Evolutionary conservation across 1,284 basidiomycete genomes (phyloP), one percentile per base, ranked within the genome.

Genomic region (Anthracocystis walkeri): DNA sequence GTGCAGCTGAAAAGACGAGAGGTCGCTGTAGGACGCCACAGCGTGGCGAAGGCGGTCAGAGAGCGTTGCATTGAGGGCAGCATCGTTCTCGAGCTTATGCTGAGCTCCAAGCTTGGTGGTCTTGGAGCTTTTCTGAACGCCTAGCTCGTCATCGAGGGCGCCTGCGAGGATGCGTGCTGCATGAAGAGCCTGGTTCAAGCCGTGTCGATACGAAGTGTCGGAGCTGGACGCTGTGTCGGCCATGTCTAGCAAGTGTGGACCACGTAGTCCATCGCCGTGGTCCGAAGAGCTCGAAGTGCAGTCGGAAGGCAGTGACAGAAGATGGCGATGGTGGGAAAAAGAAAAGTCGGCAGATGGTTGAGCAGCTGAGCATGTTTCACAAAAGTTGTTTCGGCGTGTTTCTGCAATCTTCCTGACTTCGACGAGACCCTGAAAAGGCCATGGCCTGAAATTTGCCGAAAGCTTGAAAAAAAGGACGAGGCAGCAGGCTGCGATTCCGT

Each of bases 101-200:
- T 66, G 49, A 2, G 66, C 44, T 29, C 66, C 63, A 14, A 64
- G 66, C 40, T 66, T 70, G 54, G 57, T 67, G 41, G 38, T 64
- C 5, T 49, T 54, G 10, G 58, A 33, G 35, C 52, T 57, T 45
- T 62, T 75, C 21, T 68, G 58, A 44, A 75, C 68, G 20, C 60
- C 67, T 1, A 75, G 56, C 48, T 75, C 65, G 20, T 70, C 61
- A 51, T 70, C 64, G 38, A 60, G 70, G 29, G 57, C 45, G 55
- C 65, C 71, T 8, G 40, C 55, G 45, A 73, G 62, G 29, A 70
- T 70, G 58, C 72, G 58, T 16, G 72, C 58, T 12, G 66, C 72
- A 16, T 65, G 59, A 20, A 75, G 51, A 21, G 63, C 58, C 10
- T 51, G 45, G 45, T 61, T 65, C 50, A 75, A 53, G 54, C 63